Evolutionary conservation across 768 basidiomycete species (phyloP).

Genomic region (Serpula lacrymans): DNA sequence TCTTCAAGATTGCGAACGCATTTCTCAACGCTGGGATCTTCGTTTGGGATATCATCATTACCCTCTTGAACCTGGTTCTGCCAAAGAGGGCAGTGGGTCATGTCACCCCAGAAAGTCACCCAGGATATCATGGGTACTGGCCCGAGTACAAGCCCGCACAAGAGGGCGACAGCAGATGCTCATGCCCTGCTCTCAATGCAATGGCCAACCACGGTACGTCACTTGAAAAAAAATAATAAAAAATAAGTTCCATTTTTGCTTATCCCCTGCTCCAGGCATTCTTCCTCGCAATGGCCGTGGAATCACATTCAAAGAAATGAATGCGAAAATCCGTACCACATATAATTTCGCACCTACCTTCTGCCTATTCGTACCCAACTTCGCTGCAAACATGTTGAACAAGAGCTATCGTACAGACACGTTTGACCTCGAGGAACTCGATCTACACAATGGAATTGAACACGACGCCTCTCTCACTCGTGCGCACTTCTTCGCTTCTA

Average conservation of each 20-base stretch:
- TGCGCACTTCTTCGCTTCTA: conserved; percentile 8
- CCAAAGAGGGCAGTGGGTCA: conserved; percentile 49
- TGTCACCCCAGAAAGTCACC: conserved; percentile 52
- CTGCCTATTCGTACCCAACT: conserved; percentile 62
- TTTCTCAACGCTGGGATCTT: conserved; percentile 27
- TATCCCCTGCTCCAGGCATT: conserved; percentile 26
- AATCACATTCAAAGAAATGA: conserved; percentile 56
- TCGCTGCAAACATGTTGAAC: conserved; percentile 53
- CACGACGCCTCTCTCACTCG: conserved; percentile 29
- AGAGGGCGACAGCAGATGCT: conserved; percentile 65
- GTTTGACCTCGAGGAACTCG: conserved; percentile 65
- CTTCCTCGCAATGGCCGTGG: conserved; percentile 64
- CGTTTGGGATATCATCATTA: conserved; percentile 51
- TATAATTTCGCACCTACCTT: conserved; percentile 73
- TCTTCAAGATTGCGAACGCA: conserved; percentile 4
- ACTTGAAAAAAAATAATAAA: conserved; percentile 3
- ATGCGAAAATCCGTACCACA: conserved; percentile 42
- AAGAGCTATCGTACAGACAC: conserved; percentile 53
- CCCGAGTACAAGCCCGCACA: conserved; percentile 58
- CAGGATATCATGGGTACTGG: conserved; percentile 63
- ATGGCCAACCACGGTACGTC: conserved; percentile 77
- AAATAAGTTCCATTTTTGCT: no score
- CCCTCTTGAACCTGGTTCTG: conserved; percentile 47
- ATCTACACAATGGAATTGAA: conserved; percentile 62
- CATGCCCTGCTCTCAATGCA: conserved; percentile 75